Base-by-base conservation (phyloP, 306 rosid genomes). In the Oxytropis ochrocephala region DNA sequence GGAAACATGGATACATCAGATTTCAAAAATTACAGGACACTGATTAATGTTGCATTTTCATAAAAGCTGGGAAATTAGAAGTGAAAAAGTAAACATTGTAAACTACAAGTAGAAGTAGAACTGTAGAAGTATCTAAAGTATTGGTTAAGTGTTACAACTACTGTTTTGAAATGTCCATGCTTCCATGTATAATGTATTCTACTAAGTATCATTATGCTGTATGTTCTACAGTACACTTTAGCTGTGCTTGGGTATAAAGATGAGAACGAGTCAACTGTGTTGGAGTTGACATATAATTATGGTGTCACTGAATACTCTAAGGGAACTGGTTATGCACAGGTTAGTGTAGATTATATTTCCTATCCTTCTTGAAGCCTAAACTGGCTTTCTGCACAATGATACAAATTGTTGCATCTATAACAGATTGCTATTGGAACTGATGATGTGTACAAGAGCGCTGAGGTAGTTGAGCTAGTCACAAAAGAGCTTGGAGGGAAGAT, bases 251-350 rank as follows among this genome's bases (percentile, higher is more conserved):
- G 96, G 24, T 91, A 88, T 73, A 89, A 57, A 9, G 92, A 85
- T 68, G 99, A 94, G 78, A 56, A 85, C 5, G 81, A 88, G 84
- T 80, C 96, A 51, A 90, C 89, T 18, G 93, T 87, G 59, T 84
- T 94, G 77, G 99, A 94, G 84, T 83, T 94, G 88, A 84, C 95
- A 33, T 91, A 91, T 66, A 94, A 91, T 72, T 87, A 94, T 77
- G 99, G 88, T 64, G 92, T 88, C 76, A 88, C 89, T 6, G 89
- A 88, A 73, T 88, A 91, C 59, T 78, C 97, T 7, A 88, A 87
- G 81, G 98, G 97, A 67, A 88, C 73, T 78, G 98, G 86, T 44
- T 94, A 90, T 88, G 95, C 95, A 11, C 98, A 93, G 91, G 98
- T 93, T 59, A 67, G 57, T 69, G 29, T 29, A 39, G 59, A 19